Conservation (phyloP, 1,284 basidiomycete species). For the Exobasidium cylindrosporum region DNA sequence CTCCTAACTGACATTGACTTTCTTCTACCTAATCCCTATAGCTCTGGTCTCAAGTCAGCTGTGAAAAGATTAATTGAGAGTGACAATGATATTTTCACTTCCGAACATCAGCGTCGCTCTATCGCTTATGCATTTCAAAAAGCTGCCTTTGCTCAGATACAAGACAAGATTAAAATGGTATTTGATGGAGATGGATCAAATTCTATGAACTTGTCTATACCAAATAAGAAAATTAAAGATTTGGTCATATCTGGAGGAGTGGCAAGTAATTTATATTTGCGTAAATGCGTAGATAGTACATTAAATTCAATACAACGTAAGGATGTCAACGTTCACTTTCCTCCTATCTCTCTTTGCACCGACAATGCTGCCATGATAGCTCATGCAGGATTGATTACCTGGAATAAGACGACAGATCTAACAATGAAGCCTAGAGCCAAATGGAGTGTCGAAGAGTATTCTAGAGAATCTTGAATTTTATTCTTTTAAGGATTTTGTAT, state of each 20-base stretch:
- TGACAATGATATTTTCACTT: background rate
- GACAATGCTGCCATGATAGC: constrained; percentile 55
- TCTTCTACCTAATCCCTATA: constrained; percentile 3
- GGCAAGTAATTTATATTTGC: constrained; percentile 41
- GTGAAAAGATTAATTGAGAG: constrained; percentile 26
- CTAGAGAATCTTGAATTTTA: background rate
- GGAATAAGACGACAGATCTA: constrained; percentile 28
- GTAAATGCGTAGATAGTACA: constrained; percentile 23
- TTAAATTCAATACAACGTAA: constrained; percentile 23
- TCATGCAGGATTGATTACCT: constrained; percentile 33
- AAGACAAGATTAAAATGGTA: constrained; percentile 34
- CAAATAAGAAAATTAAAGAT: constrained; percentile 20
- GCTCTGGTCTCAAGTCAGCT: constrained; percentile 41
- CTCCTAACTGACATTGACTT: background rate
- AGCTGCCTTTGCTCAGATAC: constrained; percentile 44
- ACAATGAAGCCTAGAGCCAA: constrained; percentile 32
- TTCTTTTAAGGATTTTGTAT: background rate
- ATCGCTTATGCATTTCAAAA: constrained; percentile 41
- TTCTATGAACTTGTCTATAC: background rate
- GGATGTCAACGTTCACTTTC: constrained; percentile 39
- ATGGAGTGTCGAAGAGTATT: constrained; percentile 45
- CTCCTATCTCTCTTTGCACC: constrained; percentile 45
- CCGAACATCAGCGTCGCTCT: constrained; percentile 1
- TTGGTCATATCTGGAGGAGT: constrained; percentile 52
- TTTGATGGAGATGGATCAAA: background rate